These are phyloP conservation scores for Wickerhamomyces subpelliculosus DNA, from an alignment of 805 yeast species.

Conservation along the genomic window DNA sequence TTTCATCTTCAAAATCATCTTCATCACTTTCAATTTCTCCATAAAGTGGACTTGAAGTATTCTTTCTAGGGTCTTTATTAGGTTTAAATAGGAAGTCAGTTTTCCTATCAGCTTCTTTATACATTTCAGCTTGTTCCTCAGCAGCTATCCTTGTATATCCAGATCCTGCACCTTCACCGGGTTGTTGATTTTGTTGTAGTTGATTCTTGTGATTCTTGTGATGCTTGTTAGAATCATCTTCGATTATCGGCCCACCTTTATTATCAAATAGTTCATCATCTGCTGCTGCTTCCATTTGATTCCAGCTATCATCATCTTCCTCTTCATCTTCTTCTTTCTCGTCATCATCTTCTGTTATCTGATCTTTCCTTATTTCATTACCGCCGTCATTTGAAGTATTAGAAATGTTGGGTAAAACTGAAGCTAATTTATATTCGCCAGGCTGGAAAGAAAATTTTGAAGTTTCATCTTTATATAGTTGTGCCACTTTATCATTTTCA, in stretches of 20 bases:
- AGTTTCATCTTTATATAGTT: background rate
- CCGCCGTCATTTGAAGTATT: background rate
- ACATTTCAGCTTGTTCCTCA: slow-evolving; percentile 77
- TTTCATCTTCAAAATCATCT: slow-evolving; percentile 21
- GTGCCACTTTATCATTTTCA: background rate
- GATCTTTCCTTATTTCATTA: background rate
- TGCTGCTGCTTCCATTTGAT: slow-evolving; percentile 78
- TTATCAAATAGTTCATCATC: slow-evolving; percentile 75
- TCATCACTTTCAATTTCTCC: slow-evolving; percentile 36
- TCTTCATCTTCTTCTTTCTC: slow-evolving; percentile 17
- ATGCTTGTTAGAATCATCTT: no score
- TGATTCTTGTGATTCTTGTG: no score
- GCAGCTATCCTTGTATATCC: slow-evolving; percentile 86
- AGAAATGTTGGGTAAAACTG: no score
- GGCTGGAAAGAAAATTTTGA: background rate
- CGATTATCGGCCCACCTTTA: no score
- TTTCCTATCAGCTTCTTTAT: slow-evolving; percentile 44
- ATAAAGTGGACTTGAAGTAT: background rate
- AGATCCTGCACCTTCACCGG: slow-evolving; percentile 36
- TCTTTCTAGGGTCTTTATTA: no score
- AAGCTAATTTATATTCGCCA: no score
- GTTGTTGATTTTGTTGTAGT: slow-evolving; percentile 9
- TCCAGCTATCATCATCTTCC: slow-evolving; percentile 57
- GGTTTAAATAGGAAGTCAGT: slow-evolving; percentile 48
- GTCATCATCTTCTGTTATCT: background rate